These are phyloP conservation scores for Leishmania mexicana DNA, from an alignment of 208 protist genomes.

Conservation along the genomic window DNA sequence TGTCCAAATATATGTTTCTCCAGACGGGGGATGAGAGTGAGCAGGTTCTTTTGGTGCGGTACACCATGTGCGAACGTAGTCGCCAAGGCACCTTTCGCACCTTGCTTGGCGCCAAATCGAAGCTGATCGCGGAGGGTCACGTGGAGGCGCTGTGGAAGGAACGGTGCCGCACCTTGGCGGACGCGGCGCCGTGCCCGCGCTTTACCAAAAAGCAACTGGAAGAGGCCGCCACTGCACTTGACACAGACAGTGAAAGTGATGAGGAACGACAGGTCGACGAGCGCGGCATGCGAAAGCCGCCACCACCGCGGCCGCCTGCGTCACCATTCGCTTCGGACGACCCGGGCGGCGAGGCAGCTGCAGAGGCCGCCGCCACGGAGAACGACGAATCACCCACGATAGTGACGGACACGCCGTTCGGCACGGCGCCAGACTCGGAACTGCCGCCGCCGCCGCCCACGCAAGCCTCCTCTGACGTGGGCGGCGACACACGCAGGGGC, in stretches of 20 bases:
- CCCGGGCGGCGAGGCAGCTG: background rate
- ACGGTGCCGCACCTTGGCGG: background rate
- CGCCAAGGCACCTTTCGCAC: constrained; percentile 21
- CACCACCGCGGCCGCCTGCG: background rate
- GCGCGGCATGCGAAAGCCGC: constrained; percentile 17
- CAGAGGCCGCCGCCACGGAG: background rate
- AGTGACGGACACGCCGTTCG: background rate
- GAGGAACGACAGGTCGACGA: constrained; percentile 7
- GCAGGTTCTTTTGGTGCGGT: constrained; percentile 15
- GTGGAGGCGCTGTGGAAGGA: constrained; percentile 17
- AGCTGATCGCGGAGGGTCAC: constrained; percentile 8
- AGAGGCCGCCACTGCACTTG: background rate
- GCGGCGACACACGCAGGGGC: background rate
- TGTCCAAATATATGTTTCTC: background rate
- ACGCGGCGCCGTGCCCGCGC: constrained; percentile 2
- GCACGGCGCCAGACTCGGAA: background rate
- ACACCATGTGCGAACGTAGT: constrained; percentile 22
- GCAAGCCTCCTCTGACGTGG: background rate
- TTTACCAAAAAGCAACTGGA: constrained; percentile 6
- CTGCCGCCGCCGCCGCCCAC: background rate
- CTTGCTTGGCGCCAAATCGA: constrained; percentile 14
- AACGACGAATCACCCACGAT: background rate
- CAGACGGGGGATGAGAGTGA: constrained; percentile 6
- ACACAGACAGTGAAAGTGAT: constrained; percentile 21
- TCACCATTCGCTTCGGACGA: background rate